phyloP scores from a whole-genome alignment of 305 asterid species.

The Solanum aculeatissimum region DNA sequence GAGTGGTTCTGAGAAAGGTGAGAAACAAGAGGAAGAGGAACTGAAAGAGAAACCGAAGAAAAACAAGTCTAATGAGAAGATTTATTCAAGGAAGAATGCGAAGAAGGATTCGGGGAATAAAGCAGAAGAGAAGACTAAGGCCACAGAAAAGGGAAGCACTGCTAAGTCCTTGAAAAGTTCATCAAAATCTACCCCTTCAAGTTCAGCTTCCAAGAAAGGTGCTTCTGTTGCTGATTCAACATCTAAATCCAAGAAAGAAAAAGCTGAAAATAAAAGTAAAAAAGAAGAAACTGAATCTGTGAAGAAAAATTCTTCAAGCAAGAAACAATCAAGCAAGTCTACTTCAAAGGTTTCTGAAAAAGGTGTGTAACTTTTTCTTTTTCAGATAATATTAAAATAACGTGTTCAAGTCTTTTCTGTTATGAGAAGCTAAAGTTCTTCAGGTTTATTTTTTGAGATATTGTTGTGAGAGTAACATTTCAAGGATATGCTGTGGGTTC shows the following conservation, averaged over 20 bases:
- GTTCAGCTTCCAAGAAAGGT: not conserved
- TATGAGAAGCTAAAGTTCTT: not conserved
- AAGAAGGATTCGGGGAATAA: conserved; percentile 27
- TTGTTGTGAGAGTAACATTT: not conserved
- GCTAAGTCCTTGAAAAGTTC: conserved; percentile 29
- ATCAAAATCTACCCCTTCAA: conserved; percentile 35
- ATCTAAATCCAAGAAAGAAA: not conserved
- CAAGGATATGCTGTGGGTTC: not conserved
- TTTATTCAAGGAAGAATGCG: conserved; percentile 29
- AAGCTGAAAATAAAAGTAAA: not conserved
- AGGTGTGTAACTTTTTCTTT: conserved; percentile 24
- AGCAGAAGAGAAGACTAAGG: conserved; percentile 31
- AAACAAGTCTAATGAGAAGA: conserved; percentile 22
- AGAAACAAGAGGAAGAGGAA: not conserved
- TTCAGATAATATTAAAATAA: not conserved
- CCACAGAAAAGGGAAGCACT: conserved; percentile 25
- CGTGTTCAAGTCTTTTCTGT: not conserved
- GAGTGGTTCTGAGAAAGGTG: not conserved
- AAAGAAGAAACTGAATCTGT: not conserved
- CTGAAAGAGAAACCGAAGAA: conserved; percentile 20
- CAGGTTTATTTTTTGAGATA: not conserved
- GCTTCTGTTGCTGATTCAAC: not conserved
- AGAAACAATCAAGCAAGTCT: not conserved
- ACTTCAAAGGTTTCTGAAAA: conserved; percentile 23
- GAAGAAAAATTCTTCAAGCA: not conserved